A percentile compares a stretch with the other conserved stretches of the same genome.
Evolutionary conservation across 768 basidiomycete genomes (phyloP).

Genomic region (Tylopilus rubrobrunneus): DNA sequence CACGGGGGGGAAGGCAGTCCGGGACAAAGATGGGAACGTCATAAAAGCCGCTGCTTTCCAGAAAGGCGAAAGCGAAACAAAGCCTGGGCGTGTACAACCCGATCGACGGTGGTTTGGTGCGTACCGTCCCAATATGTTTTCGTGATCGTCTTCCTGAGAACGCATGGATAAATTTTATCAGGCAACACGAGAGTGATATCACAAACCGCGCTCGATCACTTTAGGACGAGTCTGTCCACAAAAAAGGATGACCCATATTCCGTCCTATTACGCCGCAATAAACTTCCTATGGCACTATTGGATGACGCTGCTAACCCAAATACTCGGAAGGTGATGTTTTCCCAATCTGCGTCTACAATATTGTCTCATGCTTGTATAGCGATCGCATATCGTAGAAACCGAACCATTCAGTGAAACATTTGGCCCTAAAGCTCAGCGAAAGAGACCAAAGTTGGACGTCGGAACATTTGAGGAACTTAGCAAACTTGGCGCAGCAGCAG

Average conservation of each 20-base stretch:
- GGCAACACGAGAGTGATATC: constrained; percentile 99
- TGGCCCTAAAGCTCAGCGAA: constrained; percentile 93
- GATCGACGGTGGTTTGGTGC: constrained; percentile 97
- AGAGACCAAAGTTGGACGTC: constrained; percentile 81
- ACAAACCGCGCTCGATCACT: constrained; percentile 94
- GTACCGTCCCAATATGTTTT: constrained; percentile 24
- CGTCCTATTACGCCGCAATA: constrained; percentile 89
- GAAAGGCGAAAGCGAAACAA: constrained; percentile 88
- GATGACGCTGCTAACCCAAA: constrained; percentile 86
- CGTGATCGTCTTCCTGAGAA: constrained; percentile 6
- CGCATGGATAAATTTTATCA: constrained; percentile 28
- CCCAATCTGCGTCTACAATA: background rate
- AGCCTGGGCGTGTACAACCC: constrained; percentile 88
- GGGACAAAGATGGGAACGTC: constrained; percentile 90
- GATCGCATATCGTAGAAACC: constrained; percentile 91
- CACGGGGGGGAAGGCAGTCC: constrained; percentile 84
- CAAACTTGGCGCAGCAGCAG: constrained; percentile 54
- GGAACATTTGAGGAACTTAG: constrained; percentile 91
- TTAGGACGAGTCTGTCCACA: constrained; percentile 79
- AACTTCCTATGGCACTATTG: constrained; percentile 93
- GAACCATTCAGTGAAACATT: constrained; percentile 95
- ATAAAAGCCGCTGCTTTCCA: constrained; percentile 93
- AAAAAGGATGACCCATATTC: constrained; percentile 95
- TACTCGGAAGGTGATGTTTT: constrained; percentile 58
- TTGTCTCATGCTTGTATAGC: constrained; percentile 39